Evolutionary conservation across 202 grass and related monocot species (phyloP).

Genomic region (Zoysia matrella): DNA sequence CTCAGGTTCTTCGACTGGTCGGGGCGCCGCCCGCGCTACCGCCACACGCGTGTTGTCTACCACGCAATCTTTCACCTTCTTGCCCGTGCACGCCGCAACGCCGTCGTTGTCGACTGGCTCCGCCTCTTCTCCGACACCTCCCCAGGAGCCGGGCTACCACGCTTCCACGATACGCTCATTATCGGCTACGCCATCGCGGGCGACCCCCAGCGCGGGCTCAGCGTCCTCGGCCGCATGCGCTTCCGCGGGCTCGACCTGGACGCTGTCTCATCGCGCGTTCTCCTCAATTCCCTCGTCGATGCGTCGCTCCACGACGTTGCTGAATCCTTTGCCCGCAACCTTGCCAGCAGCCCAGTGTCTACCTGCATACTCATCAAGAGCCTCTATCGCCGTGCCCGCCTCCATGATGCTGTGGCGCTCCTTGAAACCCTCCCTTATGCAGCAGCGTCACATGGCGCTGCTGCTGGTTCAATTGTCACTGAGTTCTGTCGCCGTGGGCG

Average conservation of each 20-base stretch:
- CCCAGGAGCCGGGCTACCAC: slow-evolving; percentile 29
- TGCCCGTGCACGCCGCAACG: slow-evolving; percentile 44
- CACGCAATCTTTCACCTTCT: slow-evolving; percentile 70
- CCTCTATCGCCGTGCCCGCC: slow-evolving; percentile 57
- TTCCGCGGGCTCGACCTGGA: slow-evolving; percentile 71
- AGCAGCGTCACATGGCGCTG: slow-evolving; percentile 36
- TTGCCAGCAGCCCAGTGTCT: slow-evolving; percentile 35
- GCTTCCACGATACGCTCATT: slow-evolving; percentile 84
- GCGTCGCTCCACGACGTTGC: slow-evolving; percentile 77
- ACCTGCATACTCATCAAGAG: slow-evolving; percentile 77
- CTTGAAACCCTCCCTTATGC: slow-evolving; percentile 62
- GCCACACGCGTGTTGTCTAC: slow-evolving; percentile 71
- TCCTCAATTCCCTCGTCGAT: slow-evolving; percentile 90
- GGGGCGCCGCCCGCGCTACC: slow-evolving; percentile 57
- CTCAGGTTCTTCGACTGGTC: slow-evolving; percentile 94
- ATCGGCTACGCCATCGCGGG: slow-evolving; percentile 83
- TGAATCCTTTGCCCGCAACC: slow-evolving; percentile 62
- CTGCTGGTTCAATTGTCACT: slow-evolving; percentile 49
- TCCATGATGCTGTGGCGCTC: slow-evolving; percentile 57
- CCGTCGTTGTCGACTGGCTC: slow-evolving; percentile 83
- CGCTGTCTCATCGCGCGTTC: slow-evolving; percentile 64
- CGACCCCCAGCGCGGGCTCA: slow-evolving; percentile 80
- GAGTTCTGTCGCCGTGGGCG: slow-evolving; percentile 53
- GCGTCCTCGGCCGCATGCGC: slow-evolving; percentile 71
- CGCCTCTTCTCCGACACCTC: slow-evolving; percentile 65